A percentile compares a stretch with the other conserved stretches of the same genome.
Evolutionary conservation across 2,329 filamentous ascomycete genomes (phyloP).

Genomic region (Aureobasidium sp.): DNA sequence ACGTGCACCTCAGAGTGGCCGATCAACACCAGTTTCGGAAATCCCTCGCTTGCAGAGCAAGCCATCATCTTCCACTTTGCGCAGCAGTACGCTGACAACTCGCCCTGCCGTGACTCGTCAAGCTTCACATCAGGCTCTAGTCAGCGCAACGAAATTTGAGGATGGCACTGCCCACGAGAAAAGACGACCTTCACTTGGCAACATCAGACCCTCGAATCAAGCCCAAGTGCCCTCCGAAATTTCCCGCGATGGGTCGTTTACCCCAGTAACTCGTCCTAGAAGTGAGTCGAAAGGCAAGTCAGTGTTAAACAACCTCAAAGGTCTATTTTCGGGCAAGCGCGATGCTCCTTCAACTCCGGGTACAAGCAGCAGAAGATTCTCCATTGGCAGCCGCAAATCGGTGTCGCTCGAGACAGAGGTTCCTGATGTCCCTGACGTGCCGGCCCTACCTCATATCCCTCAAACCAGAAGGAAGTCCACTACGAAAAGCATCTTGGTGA

Average conservation of each 20-base stretch:
- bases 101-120: not conserved
- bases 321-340: slow-evolving; percentile 25
- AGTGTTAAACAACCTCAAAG: slow-evolving; percentile 26
- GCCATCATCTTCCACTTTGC: not conserved
- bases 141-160: not conserved
- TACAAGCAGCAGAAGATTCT: slow-evolving; percentile 3
- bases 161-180: not conserved
- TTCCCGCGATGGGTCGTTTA: not conserved
- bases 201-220: not conserved
- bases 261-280: slow-evolving; percentile 16
- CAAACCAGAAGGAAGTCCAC: not conserved
- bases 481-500: not conserved
- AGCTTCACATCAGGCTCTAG: no score
- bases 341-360: slow-evolving; percentile 18
- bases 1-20: not conserved
- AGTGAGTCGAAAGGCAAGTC: slow-evolving; percentile 25
- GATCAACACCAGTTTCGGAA: not conserved
- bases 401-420: not conserved
- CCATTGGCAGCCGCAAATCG: not conserved
- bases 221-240: not conserved
- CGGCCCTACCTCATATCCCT: not conserved
- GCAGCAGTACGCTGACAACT: not conserved
- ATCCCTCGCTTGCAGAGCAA: not conserved
- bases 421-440: not conserved
- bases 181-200: not conserved